Evolutionary conservation across 2,329 filamentous ascomycete species (phyloP), one percentile per base, ranked within the genome.

Genomic region (Xylariomycetidae sp.): DNA sequence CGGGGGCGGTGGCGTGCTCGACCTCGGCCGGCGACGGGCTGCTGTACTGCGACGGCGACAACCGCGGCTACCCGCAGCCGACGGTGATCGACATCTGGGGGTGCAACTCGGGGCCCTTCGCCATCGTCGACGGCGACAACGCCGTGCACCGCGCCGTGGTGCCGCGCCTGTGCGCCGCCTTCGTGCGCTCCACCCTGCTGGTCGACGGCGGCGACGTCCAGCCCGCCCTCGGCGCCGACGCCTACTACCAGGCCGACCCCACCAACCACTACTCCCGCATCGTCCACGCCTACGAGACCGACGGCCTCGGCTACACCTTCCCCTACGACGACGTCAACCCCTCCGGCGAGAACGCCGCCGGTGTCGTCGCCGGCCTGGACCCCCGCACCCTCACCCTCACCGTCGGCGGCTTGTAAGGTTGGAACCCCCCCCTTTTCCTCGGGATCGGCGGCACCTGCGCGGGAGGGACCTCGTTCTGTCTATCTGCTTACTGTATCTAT

Each of bases 301-400:
- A 82, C 50, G 68, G 69, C 1, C 60, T 64, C 27, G 79, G 79
- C 0, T 84, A 84, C 49, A 72, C 75, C 0, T 84, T 82, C 49
- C 67, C 79, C 0, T 84, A 82, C 44, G 79, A 84, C 47, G 79
- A 84, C 50, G 79, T 84, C 13, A 72, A 74, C 34, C 70, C 76
- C 0, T 61, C 66, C 38, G 73, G 68, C 18, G 59, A 66, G 42
- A 74, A 81, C 49, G 70, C 72, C 32, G 66, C 65, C 4, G 72
- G 72, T 3, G 67, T 67, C 19, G 60, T 75, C 23, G 61, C 69
- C 32, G 67, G 63, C 17, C 52, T 59, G 1, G 60, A 61, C 41
- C 69, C 72, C 0, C 43, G 49, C 12, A 26, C 69, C 10, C 67
- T 73, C 35, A 63, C 60, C 5, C 54, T 74, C 27, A 57, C 60